Percentiles rank a stretch among this genome's conserved stretches.
Conservation (phyloP, 495 filamentous ascomycete genomes). For the Chaetomidium leptoderma region DNA sequence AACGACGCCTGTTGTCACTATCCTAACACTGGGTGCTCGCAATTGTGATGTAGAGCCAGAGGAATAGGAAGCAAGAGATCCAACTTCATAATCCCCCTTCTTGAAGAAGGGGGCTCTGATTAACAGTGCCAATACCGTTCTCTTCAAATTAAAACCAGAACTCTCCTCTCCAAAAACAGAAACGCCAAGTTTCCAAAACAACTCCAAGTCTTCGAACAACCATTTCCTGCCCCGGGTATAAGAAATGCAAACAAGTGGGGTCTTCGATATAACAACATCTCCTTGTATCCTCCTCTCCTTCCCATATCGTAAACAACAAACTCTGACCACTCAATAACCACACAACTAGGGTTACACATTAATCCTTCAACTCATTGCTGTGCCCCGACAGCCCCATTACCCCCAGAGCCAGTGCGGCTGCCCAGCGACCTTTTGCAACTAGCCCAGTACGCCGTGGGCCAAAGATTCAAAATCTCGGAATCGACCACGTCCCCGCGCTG, state of each 20-base stretch:
- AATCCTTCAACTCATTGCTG: background rate
- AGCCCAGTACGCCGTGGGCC: slow-evolving; percentile 56
- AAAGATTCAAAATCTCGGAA: slow-evolving; percentile 59
- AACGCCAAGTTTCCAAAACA: background rate
- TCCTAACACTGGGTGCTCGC: no score
- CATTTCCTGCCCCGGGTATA: slow-evolving; percentile 9
- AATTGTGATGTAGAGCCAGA: no score
- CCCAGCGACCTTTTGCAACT: slow-evolving; percentile 46
- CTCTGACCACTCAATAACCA: background rate
- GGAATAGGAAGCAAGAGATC: no score
- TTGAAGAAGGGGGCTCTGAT: no score
- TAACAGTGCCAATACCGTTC: no score
- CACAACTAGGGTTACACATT: background rate
- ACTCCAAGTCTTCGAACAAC: background rate
- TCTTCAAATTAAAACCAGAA: background rate
- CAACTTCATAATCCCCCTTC: no score
- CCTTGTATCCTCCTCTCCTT: background rate
- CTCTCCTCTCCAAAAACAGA: background rate
- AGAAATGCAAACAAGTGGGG: slow-evolving; percentile 12
- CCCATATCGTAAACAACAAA: background rate
- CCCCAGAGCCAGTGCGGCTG: background rate
- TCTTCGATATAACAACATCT: slow-evolving; percentile 5
- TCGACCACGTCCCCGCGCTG: slow-evolving; percentile 64
- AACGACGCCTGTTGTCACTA: no score
- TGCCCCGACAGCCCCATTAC: background rate